A percentile compares a stretch with the other conserved stretches of the same genome.
These are phyloP conservation scores for Filosporella fistucella DNA, from an alignment of 495 filamentous ascomycete species.

Conservation along the genomic window DNA sequence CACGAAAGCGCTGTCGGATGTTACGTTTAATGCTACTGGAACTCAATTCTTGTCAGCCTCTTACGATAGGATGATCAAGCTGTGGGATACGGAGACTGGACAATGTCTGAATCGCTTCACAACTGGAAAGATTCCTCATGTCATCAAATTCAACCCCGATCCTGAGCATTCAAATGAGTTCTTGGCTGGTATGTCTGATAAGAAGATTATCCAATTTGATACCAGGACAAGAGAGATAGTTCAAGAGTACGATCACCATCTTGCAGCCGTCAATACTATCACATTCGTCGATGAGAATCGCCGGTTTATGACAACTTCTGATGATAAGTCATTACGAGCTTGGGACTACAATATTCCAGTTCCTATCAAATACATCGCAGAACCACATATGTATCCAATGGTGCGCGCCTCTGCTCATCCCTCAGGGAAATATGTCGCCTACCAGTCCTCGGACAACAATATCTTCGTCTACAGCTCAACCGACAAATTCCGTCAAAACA, in stretches of 20 bases:
- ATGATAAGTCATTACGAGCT: constrained; percentile 91
- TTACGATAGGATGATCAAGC: constrained; percentile 91
- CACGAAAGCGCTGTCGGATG: constrained; percentile 83
- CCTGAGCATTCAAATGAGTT: constrained; percentile 80
- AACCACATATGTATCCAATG: constrained; percentile 95
- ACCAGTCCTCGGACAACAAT: constrained; percentile 91
- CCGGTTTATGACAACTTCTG: constrained; percentile 94
- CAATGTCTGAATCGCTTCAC: constrained; percentile 80
- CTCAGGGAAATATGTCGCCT: constrained; percentile 85
- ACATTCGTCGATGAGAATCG: constrained; percentile 93
- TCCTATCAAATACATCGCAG: constrained; percentile 70
- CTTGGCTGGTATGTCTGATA: constrained; percentile 93
- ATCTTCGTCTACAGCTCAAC: constrained; percentile 91
- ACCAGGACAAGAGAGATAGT: constrained; percentile 73
- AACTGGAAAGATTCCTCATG: constrained; percentile 91
- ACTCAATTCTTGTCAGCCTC: constrained; percentile 85
- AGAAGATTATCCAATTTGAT: constrained; percentile 98
- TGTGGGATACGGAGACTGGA: constrained; percentile 98
- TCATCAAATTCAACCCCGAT: constrained; percentile 85
- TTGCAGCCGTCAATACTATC: constrained; percentile 96
- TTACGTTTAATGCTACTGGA: constrained; percentile 80
- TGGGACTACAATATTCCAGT: constrained; percentile 99
- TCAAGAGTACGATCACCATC: constrained; percentile 97
- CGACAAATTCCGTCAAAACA: constrained; percentile 94
- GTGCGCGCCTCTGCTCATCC: constrained; percentile 78